A percentile compares a stretch with the other conserved stretches of the same genome.
Evolutionary conservation across 1,284 basidiomycete species (phyloP).

Genomic region (Malassezia nana): DNA sequence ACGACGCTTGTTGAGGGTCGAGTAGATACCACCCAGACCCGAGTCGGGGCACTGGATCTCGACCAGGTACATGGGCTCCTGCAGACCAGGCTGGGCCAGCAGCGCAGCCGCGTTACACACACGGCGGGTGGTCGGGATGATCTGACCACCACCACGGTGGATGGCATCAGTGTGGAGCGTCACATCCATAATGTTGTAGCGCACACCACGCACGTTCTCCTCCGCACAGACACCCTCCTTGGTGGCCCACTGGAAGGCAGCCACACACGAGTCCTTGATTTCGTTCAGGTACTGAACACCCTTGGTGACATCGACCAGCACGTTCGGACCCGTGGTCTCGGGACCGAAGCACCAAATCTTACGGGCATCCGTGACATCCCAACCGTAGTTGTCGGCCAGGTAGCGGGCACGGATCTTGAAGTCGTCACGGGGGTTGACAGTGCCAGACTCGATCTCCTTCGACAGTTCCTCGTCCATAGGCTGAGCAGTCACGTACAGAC

Average conservation of each 20-base stretch:
- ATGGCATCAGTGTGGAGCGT: constrained; percentile 97
- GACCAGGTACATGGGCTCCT: constrained; percentile 95
- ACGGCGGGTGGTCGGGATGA: constrained; percentile 91
- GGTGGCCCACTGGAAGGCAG: constrained; percentile 98
- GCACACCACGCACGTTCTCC: constrained; percentile 97
- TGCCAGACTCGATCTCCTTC: constrained; percentile 80
- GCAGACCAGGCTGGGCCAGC: constrained; percentile 79
- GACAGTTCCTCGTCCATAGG: constrained; percentile 91
- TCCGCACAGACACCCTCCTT: constrained; percentile 75
- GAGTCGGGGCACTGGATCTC: constrained; percentile 98
- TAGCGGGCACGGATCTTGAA: constrained; percentile 91
- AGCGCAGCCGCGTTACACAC: constrained; percentile 91
- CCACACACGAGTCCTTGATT: constrained; percentile 99
- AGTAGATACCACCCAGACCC: constrained; percentile 97
- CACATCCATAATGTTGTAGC: constrained; percentile 92
- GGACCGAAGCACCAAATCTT: constrained; percentile 99
- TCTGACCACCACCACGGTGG: constrained; percentile 97
- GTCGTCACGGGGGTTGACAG: constrained; percentile 84
- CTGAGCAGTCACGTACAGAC: constrained; percentile 84
- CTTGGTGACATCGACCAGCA: constrained; percentile 97
- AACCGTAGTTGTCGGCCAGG: constrained; percentile 90
- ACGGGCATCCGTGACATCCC: constrained; percentile 98
- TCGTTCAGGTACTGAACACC: constrained; percentile 68
- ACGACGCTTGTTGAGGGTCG: constrained; percentile 85
- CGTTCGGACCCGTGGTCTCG: constrained; percentile 91